Evolutionary conservation across 1,284 basidiomycete genomes (phyloP).

Genomic region (Fistulinella cinereoalba): DNA sequence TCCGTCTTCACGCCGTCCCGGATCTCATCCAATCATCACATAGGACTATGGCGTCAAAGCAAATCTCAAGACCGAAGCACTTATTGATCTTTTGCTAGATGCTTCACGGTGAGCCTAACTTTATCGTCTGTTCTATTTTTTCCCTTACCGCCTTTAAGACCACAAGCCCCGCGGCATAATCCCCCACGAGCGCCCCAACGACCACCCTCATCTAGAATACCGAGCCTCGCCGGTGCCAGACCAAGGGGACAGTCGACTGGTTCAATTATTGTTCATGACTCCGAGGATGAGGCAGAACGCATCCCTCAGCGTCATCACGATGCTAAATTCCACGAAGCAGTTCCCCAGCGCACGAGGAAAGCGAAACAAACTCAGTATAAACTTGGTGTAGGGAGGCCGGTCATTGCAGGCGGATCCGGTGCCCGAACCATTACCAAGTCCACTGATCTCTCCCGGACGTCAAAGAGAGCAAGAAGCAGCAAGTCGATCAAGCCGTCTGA

Average conservation of each 20-base stretch:
- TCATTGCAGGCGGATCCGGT: constrained; percentile 58
- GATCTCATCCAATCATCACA: constrained; percentile 24
- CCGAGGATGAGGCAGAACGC: constrained; percentile 48
- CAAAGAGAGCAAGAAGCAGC: constrained; percentile 48
- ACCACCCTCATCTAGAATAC: constrained; percentile 42
- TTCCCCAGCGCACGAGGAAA: constrained; percentile 53
- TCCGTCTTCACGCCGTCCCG: background rate
- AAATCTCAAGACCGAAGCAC: constrained; percentile 72
- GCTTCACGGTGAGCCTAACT: constrained; percentile 41
- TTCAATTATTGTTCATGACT: constrained; percentile 49
- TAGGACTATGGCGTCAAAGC: constrained; percentile 76
- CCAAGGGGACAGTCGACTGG: constrained; percentile 38
- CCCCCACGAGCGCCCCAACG: constrained; percentile 35
- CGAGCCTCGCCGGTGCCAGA: constrained; percentile 37
- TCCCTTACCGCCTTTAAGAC: constrained; percentile 19
- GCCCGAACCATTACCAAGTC: constrained; percentile 63
- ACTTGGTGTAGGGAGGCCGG: constrained; percentile 71
- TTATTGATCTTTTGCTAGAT: constrained; percentile 70
- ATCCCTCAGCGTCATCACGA: constrained; percentile 11
- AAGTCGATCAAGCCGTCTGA: constrained; percentile 50
- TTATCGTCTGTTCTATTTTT: background rate
- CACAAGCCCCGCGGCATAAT: constrained; percentile 25
- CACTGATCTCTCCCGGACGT: constrained; percentile 44
- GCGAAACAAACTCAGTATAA: constrained; percentile 66
- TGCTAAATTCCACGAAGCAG: constrained; percentile 24